A percentile compares a stretch with the other conserved stretches of the same genome.
Conservation (phyloP, 495 filamentous ascomycete species). For the Elasticomyces elasticus region DNA sequence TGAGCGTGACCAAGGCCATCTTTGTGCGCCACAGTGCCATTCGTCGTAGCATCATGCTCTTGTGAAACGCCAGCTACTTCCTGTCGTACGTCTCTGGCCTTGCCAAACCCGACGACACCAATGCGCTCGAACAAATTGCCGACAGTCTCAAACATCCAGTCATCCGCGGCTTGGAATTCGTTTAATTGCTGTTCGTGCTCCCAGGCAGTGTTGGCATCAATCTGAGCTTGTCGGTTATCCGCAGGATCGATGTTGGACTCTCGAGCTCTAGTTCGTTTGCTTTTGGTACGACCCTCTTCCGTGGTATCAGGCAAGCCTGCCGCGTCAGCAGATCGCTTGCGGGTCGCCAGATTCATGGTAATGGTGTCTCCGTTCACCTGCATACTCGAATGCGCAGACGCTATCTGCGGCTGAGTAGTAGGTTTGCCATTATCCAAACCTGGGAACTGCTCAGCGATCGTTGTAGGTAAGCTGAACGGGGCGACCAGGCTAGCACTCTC, state of each 20-base stretch:
- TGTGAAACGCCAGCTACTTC: neutral
- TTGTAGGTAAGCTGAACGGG: neutral
- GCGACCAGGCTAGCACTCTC: neutral
- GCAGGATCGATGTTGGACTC: slow-evolving; percentile 53
- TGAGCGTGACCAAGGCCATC: slow-evolving; percentile 1
- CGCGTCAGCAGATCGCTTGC: slow-evolving; percentile 56
- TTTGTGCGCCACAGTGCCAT: neutral
- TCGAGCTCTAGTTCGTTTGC: slow-evolving; percentile 71
- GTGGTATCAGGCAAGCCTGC: slow-evolving; percentile 47
- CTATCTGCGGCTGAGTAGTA: slow-evolving; percentile 17
- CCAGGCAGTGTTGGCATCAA: slow-evolving; percentile 37
- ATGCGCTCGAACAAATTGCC: slow-evolving; percentile 57
- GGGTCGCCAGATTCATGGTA: slow-evolving; percentile 24
- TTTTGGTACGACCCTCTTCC: slow-evolving; percentile 58
- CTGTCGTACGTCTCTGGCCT: slow-evolving; percentile 9
- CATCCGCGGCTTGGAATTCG: slow-evolving; percentile 58
- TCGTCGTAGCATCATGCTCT: neutral
- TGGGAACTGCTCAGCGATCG: slow-evolving; percentile 16
- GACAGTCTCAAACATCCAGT: slow-evolving; percentile 62
- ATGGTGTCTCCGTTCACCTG: neutral
- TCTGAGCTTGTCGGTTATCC: slow-evolving; percentile 13
- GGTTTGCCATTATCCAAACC: slow-evolving; percentile 18
- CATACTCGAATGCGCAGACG: slow-evolving; percentile 11
- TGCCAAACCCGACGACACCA: slow-evolving; percentile 39
- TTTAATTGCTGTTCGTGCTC: slow-evolving; percentile 63